Evolutionary conservation across 2,329 filamentous ascomycete genomes (phyloP).

Genomic region (Cladosporium colombiae): DNA sequence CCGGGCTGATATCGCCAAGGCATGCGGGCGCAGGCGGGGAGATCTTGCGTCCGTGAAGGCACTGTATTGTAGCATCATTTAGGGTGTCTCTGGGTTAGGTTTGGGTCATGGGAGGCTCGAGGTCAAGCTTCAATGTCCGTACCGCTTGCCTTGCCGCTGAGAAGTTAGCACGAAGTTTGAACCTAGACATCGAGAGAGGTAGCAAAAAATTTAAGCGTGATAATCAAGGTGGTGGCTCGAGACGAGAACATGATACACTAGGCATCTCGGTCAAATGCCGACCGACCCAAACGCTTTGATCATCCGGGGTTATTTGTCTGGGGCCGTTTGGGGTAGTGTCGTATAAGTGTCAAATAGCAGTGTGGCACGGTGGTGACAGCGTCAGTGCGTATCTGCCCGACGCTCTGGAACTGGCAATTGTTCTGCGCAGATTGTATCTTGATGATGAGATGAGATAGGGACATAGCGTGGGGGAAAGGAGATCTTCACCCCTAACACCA

Average conservation of each 20-base stretch:
- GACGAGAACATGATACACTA: conserved; percentile 5
- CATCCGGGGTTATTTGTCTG: conserved; percentile 2
- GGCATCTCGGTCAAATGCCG: background rate
- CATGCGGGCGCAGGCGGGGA: conserved; percentile 2
- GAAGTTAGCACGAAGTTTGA: background rate
- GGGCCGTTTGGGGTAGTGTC: conserved; percentile 2
- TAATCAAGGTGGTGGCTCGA: background rate
- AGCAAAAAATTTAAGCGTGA: background rate
- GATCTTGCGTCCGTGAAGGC: background rate
- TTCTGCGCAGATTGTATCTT: conserved; percentile 1
- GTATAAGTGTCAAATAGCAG: background rate
- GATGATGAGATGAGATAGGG: conserved; percentile 12
- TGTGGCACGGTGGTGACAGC: background rate
- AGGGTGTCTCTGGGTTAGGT: background rate
- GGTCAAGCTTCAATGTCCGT: too few relatives aligned
- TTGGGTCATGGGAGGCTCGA: background rate
- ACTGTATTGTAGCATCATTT: background rate
- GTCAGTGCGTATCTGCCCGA: conserved; percentile 15
- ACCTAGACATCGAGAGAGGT: background rate
- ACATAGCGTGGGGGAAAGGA: background rate
- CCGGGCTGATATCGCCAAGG: conserved; percentile 16
- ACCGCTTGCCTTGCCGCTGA: too few relatives aligned
- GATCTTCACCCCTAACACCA: conserved; percentile 2
- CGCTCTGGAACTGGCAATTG: conserved; percentile 6
- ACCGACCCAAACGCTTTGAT: background rate